phyloP scores from a whole-genome alignment of 768 basidiomycete genomes.

The Russula sp. region DNA sequence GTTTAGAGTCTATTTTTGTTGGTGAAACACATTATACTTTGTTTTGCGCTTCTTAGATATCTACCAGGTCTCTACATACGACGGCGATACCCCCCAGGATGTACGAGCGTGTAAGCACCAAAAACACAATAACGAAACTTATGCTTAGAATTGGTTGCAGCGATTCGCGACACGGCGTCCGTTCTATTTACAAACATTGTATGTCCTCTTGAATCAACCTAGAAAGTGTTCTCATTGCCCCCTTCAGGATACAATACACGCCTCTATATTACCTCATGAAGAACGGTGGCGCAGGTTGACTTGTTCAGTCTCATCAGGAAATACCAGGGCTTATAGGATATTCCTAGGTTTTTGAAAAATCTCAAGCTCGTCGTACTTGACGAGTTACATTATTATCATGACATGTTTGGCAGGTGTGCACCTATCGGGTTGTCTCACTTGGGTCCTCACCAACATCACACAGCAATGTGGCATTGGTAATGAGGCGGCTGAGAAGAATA shows the following conservation, averaged over 20 bases:
- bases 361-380: slow-evolving; percentile 79
- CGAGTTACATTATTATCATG: slow-evolving; percentile 84
- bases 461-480: slow-evolving; percentile 78
- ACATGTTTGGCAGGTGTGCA: slow-evolving; percentile 70
- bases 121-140: neutral
- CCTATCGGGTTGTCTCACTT: neutral
- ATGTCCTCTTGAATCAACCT: slow-evolving; percentile 16
- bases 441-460: neutral
- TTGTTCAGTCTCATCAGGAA: slow-evolving; percentile 17
- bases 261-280: slow-evolving; percentile 81
- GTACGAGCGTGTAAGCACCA: slow-evolving; percentile 49
- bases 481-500: slow-evolving; percentile 71
- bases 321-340: slow-evolving; percentile 11
- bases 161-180: slow-evolving; percentile 67
- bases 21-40: neutral
- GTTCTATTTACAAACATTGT: slow-evolving; percentile 91
- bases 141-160: slow-evolving; percentile 37
- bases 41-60: neutral
- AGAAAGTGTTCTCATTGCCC: slow-evolving; percentile 15
- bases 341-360: slow-evolving; percentile 67
- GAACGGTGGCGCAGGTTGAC: slow-evolving; percentile 72
- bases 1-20: slow-evolving; percentile 61
- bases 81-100: slow-evolving; percentile 83
- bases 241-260: slow-evolving; percentile 76
- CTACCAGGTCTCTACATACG: slow-evolving; percentile 68